Evolutionary conservation across 2,329 filamentous ascomycete genomes (phyloP), one percentile per base, ranked within the genome.

Genomic region (Aspergillus neotritici): DNA sequence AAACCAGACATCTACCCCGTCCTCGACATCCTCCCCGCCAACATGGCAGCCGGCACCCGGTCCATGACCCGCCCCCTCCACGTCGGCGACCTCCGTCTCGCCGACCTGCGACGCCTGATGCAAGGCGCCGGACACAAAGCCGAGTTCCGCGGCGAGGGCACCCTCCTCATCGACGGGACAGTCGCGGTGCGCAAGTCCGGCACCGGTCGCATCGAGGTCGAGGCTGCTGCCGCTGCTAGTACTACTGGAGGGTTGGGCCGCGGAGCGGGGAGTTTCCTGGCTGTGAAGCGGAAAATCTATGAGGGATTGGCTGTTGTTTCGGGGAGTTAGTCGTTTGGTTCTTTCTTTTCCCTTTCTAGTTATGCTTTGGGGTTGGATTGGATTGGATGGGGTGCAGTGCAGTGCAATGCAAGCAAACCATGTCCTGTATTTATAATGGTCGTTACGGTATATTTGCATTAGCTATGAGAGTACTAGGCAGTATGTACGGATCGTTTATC

Each of bases 111-210:
- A 40, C 83, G 87, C 47, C 78, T 90, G 14, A 87, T 98, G 81
- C 84, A 88, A 57, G 75, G 78, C 11, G 78, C 83, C 3, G 89
- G 90, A 0, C 89, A 96, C 68, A 83, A 80, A 11, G 91, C 91
- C 1, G 93, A 96, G 65, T 96, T 97, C 66, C 78, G 88, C 38
- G 93, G 93, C 38, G 91, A 97, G 66, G 93, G 93, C 49, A 94
- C 86, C 7, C 72, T 98, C 44, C 77, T 98, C 8, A 84, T 98
- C 43, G 91, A 97, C 61, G 86, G 87, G 2, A 79, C 80, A 8
- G 90, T 97, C 5, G 86, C 89, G 4, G 89, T 98, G 35, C 77
- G 87, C 47, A 97, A 98, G 73, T 87, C 84, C 36, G 83, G 82
- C 1, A 85, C 84, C n/a, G 90, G 90, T 0, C 82, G 79, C 54